phyloP scores from a whole-genome alignment of 2,329 filamentous ascomycete species.

The Akanthomyces muscarius region DNA sequence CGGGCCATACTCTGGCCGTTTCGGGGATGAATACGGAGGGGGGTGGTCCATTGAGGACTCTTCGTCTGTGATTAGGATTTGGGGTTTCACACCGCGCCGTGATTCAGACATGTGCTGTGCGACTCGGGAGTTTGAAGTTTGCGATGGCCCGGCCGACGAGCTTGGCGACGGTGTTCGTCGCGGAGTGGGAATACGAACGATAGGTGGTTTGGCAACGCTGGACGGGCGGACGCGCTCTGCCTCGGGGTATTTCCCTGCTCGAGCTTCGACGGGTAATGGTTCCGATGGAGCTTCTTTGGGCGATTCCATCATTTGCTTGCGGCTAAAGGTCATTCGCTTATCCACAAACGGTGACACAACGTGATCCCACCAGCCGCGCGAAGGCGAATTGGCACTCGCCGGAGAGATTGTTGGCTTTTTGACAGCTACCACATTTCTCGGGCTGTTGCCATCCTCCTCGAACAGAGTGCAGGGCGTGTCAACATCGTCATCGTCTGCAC shows the following conservation, averaged over 20 bases:
- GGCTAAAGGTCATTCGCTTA: conserved; percentile 40
- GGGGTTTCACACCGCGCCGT: conserved; percentile 32
- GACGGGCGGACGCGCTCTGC: not conserved
- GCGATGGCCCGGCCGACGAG: conserved; percentile 20
- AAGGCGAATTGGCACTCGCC: conserved; percentile 52
- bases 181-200: conserved; percentile 35
- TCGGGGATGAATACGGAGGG: conserved; percentile 53
- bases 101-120: conserved; percentile 15
- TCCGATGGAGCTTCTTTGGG: conserved; percentile 21
- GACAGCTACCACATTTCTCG: conserved; percentile 36
- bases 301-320: conserved; percentile 31
- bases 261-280: conserved; percentile 7
- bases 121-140: conserved; percentile 19
- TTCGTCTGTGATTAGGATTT: conserved; percentile 37
- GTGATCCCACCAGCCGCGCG: conserved; percentile 74
- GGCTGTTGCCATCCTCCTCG: conserved; percentile 59
- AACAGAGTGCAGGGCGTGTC: conserved; percentile 63
- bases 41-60: conserved; percentile 38
- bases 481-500: conserved; percentile 37
- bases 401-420: conserved; percentile 37
- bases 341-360: conserved; percentile 66
- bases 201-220: conserved; percentile 26
- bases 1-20: conserved; percentile 32
- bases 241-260: conserved; percentile 16
- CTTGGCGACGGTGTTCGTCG: conserved; percentile 31